phyloP scores from a whole-genome alignment of 768 basidiomycete genomes.

The Tylopilus cervinicoccineus region DNA sequence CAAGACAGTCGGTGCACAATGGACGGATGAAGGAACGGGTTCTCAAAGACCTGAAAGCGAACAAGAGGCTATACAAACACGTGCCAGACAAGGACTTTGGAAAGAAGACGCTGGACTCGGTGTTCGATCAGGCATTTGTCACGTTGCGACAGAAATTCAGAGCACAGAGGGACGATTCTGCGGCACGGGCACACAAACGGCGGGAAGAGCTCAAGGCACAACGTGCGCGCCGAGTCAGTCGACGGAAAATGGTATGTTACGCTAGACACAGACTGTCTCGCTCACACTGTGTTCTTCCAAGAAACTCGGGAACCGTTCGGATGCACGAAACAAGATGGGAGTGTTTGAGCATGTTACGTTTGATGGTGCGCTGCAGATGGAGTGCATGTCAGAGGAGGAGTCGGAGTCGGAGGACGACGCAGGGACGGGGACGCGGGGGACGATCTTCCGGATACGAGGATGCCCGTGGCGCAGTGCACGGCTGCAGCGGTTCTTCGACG shows the following conservation, averaged over 20 bases:
- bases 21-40: constrained; percentile 64
- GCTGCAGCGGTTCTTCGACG: constrained; percentile 54
- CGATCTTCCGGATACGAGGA: constrained; percentile 51
- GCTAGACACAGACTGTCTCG: too few species aligned
- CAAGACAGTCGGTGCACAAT: constrained; percentile 72
- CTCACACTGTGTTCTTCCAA: constrained; percentile 25
- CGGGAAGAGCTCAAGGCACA: constrained; percentile 62
- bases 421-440: constrained; percentile 26
- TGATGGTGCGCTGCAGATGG: constrained; percentile 65
- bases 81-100: constrained; percentile 64
- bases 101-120: constrained; percentile 54
- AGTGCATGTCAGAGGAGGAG: constrained; percentile 82
- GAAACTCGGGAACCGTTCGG: constrained; percentile 68
- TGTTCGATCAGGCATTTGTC: constrained; percentile 68
- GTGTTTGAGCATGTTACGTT: constrained; percentile 60
- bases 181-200: constrained; percentile 42
- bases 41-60: constrained; percentile 54
- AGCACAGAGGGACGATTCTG: constrained; percentile 48
- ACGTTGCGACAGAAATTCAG: constrained; percentile 67
- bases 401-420: constrained; percentile 50
- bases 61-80: constrained; percentile 54
- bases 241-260: constrained; percentile 58
- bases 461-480: constrained; percentile 67
- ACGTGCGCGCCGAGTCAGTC: constrained; percentile 53
- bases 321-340: constrained; percentile 49